Percentiles rank a stretch among this genome's conserved stretches.
phyloP scores from a whole-genome alignment of 2,329 filamentous ascomycete species.

The Botrytis fragariae region DNA sequence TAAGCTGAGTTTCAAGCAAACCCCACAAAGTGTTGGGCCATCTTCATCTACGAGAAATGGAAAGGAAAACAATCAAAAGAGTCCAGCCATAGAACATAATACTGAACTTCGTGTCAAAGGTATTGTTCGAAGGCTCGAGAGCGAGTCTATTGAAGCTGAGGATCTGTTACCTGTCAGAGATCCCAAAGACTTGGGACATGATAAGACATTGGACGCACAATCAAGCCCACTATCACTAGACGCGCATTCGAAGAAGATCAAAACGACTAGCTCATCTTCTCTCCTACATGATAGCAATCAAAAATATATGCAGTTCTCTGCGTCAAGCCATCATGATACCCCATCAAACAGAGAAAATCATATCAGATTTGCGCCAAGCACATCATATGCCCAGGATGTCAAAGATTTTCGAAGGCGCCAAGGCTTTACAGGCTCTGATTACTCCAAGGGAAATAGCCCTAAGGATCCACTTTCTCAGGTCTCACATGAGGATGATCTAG shows the following conservation, averaged over 20 bases:
- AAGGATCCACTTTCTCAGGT: conserved; percentile 22
- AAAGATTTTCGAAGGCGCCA: not conserved
- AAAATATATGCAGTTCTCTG: not conserved
- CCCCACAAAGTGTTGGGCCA: not conserved
- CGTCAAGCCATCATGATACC: not conserved
- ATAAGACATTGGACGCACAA: not conserved
- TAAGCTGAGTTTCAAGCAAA: not conserved
- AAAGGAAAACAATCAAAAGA: conserved; percentile 2
- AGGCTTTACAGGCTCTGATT: not conserved
- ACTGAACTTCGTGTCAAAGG: not conserved
- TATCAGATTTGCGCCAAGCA: conserved; percentile 11
- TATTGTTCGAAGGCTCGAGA: conserved; percentile 9
- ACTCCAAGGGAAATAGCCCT: conserved; percentile 7
- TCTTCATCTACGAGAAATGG: not conserved
- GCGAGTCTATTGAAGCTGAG: not conserved
- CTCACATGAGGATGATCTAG: conserved; percentile 30
- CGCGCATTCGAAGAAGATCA: not conserved
- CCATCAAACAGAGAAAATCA: conserved; percentile 5
- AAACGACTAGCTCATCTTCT: not conserved
- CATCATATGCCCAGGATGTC: not conserved
- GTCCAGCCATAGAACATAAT: not conserved
- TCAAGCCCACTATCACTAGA: not conserved
- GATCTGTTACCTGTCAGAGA: not conserved
- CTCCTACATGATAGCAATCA: not conserved
- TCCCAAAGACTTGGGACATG: not conserved